A percentile compares a stretch with the other conserved stretches of the same genome.
Evolutionary conservation across 192 early-diverging fungal genomes (phyloP).

Genomic region (Dispira parvispora): DNA sequence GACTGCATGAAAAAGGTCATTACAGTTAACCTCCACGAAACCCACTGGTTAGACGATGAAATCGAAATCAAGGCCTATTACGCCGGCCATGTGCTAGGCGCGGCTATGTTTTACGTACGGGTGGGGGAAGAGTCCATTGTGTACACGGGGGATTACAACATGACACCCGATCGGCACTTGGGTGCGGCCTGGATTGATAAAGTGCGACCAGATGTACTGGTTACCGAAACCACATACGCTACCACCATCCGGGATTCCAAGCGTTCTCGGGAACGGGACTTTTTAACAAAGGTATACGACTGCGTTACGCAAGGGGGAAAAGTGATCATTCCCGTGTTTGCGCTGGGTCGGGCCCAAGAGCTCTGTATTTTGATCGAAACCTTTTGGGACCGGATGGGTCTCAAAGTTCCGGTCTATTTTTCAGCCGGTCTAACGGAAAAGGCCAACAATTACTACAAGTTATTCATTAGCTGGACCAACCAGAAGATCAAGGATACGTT

Average conservation of each 20-base stretch:
- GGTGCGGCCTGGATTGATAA: constrained; percentile 94
- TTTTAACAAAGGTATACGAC: constrained; percentile 72
- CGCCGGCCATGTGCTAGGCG: constrained; percentile 95
- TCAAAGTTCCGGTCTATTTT: constrained; percentile 84
- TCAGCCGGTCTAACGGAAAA: constrained; percentile 86
- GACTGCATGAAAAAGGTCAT: constrained; percentile 92
- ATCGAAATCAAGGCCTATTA: constrained; percentile 77
- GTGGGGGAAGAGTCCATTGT: constrained; percentile 63
- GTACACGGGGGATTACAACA: constrained; percentile 81
- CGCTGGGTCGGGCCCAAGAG: constrained; percentile 92
- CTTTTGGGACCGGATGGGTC: constrained; percentile 88
- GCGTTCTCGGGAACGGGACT: constrained; percentile 79
- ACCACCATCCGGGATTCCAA: constrained; percentile 92
- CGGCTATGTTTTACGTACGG: constrained; percentile 84
- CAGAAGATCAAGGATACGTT: constrained; percentile 90
- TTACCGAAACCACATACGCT: constrained; percentile 95
- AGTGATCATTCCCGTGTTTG: constrained; percentile 95
- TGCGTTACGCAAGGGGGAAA: constrained; percentile 67
- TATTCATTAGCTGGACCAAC: constrained; percentile 97
- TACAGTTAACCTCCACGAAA: constrained; percentile 70
- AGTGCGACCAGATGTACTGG: constrained; percentile 78
- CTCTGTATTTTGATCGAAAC: constrained; percentile 88
- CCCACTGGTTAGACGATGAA: constrained; percentile 68
- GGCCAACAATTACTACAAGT: constrained; percentile 91
- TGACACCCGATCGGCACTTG: constrained; percentile 81